Conservation (phyloP, 345 rosid genomes). For the Eucalyptus guilfoylei region DNA sequence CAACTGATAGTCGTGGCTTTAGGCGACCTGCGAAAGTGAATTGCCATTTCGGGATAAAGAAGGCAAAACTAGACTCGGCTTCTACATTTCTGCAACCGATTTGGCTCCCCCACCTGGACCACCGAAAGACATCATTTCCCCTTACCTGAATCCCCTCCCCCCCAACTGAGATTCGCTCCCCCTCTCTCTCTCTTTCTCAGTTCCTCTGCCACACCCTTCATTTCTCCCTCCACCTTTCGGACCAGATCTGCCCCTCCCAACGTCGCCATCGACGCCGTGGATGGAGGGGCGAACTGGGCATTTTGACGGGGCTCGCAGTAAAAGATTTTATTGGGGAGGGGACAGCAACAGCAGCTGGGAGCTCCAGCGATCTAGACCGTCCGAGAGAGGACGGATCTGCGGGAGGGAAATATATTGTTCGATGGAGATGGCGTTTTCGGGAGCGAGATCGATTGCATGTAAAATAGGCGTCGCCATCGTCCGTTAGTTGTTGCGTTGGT, state of each 20-base stretch:
- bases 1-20: constrained; percentile 56
- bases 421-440: neutral
- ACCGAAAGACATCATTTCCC: constrained; percentile 5
- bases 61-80: constrained; percentile 7
- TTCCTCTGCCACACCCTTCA: neutral
- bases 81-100: neutral
- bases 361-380: neutral
- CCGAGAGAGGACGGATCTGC: neutral
- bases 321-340: neutral
- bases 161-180: neutral
- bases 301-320: neutral
- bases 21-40: constrained; percentile 40
- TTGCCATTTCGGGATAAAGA: constrained; percentile 23
- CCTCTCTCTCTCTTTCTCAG: too few relatives aligned
- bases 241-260: constrained; percentile 7
- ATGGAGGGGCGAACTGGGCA: neutral
- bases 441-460: neutral
- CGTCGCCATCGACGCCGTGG: neutral
- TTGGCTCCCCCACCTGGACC: neutral
- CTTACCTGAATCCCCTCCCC: neutral
- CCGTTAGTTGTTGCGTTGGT: constrained; percentile 40
- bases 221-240: neutral
- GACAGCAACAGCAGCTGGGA: neutral
- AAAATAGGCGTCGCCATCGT: constrained; percentile 27
- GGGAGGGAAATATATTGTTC: neutral